Percentiles rank a stretch among this genome's conserved stretches.
These are phyloP conservation scores for Verticillium klebahnii DNA, from an alignment of 2,329 filamentous ascomycete genomes.

Conservation along the genomic window DNA sequence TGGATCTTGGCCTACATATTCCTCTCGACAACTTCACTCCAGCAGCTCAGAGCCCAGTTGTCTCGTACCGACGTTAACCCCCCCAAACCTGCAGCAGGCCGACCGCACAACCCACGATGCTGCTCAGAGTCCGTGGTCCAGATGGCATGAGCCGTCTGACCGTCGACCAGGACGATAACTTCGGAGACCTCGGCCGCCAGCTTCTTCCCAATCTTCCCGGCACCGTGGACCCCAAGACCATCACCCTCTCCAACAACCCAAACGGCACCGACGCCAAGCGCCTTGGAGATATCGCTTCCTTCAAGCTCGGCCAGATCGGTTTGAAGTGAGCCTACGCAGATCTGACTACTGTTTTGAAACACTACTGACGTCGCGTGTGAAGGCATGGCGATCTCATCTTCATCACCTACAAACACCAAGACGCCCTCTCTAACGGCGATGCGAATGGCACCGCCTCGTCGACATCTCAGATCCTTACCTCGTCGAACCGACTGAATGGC, in stretches of 20 bases:
- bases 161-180: conserved; percentile 69
- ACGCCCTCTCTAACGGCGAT: conserved; percentile 31
- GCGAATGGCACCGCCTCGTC: conserved; percentile 26
- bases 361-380: neutral
- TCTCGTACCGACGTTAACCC: neutral
- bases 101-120: conserved; percentile 51
- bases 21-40: neutral
- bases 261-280: conserved; percentile 53
- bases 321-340: conserved; percentile 42
- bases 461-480: conserved; percentile 30
- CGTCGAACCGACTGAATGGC: conserved; percentile 71
- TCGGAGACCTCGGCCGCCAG: conserved; percentile 56
- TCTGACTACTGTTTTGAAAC: neutral
- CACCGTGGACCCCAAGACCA: conserved; percentile 55
- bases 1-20: neutral
- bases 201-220: conserved; percentile 54
- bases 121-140: conserved; percentile 82
- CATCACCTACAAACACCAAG: conserved; percentile 67
- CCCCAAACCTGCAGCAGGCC: neutral
- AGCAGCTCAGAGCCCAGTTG: neutral
- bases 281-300: conserved; percentile 52
- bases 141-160: conserved; percentile 89
- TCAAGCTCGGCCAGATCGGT: conserved; percentile 54
- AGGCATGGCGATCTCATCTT: conserved; percentile 93
- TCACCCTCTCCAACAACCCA: conserved; percentile 59